Evolutionary conservation across 768 basidiomycete species (phyloP).

Genomic region (Asterophora lycoperdoides): DNA sequence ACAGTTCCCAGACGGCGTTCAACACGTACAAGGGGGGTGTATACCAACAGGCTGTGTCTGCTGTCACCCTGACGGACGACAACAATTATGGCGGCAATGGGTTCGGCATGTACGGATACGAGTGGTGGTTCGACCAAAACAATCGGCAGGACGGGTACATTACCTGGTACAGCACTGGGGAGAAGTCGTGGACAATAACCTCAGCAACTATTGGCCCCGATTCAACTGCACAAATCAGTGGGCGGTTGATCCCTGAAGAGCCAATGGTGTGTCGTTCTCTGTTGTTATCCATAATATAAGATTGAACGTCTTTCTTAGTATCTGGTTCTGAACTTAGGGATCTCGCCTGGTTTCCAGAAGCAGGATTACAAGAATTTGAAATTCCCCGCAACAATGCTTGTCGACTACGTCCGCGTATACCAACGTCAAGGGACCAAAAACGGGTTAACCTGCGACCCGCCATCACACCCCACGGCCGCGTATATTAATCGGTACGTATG

Average conservation of each 20-base stretch:
- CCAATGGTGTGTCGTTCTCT: slow-evolving; percentile 68
- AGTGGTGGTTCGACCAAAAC: slow-evolving; percentile 76
- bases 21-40: slow-evolving; percentile 70
- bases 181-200: slow-evolving; percentile 68
- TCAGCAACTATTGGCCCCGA: slow-evolving; percentile 68
- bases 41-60: slow-evolving; percentile 75
- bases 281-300: slow-evolving; percentile 2
- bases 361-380: slow-evolving; percentile 66
- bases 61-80: slow-evolving; percentile 51
- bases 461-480: slow-evolving; percentile 67
- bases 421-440: slow-evolving; percentile 70
- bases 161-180: slow-evolving; percentile 73
- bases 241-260: slow-evolving; percentile 81
- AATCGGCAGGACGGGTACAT: slow-evolving; percentile 68
- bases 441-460: slow-evolving; percentile 77
- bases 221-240: slow-evolving; percentile 47
- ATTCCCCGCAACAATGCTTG: slow-evolving; percentile 77
- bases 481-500: slow-evolving; percentile 66
- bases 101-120: slow-evolving; percentile 68
- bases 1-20: slow-evolving; percentile 44
- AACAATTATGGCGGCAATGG: slow-evolving; percentile 50
- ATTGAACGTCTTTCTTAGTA: slow-evolving; percentile 41
- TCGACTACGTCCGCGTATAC: slow-evolving; percentile 90
- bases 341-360: slow-evolving; percentile 71
- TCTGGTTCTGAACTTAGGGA: slow-evolving; percentile 81